Percentiles rank a stretch among this genome's conserved stretches.
These are phyloP conservation scores for Sherardia arvensis DNA, from an alignment of 257 asterid genomes.

Conservation along the genomic window DNA sequence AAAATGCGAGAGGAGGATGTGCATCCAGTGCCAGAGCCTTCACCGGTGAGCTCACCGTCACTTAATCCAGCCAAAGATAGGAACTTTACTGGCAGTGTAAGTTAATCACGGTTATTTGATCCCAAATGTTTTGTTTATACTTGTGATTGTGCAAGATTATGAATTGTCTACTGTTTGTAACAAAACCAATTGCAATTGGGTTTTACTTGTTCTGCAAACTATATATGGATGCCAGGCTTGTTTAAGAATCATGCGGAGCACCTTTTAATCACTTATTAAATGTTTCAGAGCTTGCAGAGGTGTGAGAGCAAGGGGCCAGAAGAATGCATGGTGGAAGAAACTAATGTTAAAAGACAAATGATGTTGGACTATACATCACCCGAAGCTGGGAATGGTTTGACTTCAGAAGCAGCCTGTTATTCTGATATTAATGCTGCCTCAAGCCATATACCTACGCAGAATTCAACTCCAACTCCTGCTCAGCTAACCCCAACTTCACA, in stretches of 20 bases:
- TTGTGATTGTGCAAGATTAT: not conserved
- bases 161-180: too few species aligned
- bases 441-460: conserved; percentile 20
- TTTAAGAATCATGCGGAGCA: too few species aligned
- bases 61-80: conserved; percentile 23
- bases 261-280: not conserved
- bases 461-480: conserved; percentile 19
- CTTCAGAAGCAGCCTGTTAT: conserved; percentile 12
- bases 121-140: not conserved
- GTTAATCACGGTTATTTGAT: conserved; percentile 8
- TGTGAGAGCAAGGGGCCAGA: conserved; percentile 18
- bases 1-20: conserved; percentile 37
- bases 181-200: too few species aligned
- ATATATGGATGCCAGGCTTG: too few species aligned
- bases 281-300: conserved; percentile 27
- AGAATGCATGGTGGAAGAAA: conserved; percentile 20
- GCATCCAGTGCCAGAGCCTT: conserved; percentile 37
- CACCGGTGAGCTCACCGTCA: conserved; percentile 54
- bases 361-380: conserved; percentile 35
- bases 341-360: conserved; percentile 55
- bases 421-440: conserved; percentile 26
- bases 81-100: conserved; percentile 20
- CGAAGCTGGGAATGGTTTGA: conserved; percentile 17
- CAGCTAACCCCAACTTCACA: conserved; percentile 21
- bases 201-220: too few species aligned